Evolutionary conservation across 805 yeast species (phyloP), one percentile per base, ranked within the genome.

Genomic region (Myxozyma udenii): DNA sequence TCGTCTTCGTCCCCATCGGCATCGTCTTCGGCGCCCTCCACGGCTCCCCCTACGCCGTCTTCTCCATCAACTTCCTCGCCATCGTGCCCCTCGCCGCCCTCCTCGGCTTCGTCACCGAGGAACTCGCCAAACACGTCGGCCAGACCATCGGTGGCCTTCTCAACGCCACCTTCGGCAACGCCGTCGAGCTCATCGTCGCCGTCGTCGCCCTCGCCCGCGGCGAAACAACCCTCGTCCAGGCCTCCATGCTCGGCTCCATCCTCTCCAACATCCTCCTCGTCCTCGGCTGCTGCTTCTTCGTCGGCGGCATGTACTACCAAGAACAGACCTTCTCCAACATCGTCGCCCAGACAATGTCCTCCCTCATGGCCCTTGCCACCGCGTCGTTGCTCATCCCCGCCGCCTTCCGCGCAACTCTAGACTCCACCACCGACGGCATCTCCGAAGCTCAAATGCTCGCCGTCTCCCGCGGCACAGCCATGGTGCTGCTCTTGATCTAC

Each of bases 91-190:
- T 93, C 63, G 98, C 98, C 4, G 84, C 95, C 1, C 75, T 91
- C 21, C 74, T 93, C 51, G 95, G 96, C 0, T 88, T 76, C 71
- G 95, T 96, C 37, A 93, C 98, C 3, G 98, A 93, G 68, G 95
- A 89, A 64, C 75, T 93, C 50, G 81, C 96, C 39, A 86, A 80
- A 52, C 83, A 85, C 58, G 88, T 88, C 30, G 97, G 98, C 54
- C 86, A 88, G 64, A 90, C 97, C 7, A 60, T 91, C 22, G 98
- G 98, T 12, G 98, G 98, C 0, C 75, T 93, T 58, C 75, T 93
- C 64, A 93, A 93, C 71, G 98, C 98, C 2, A 90, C 98, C 7
- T 87, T 93, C 67, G 98, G 98, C 53, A 93, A 93, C 68, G 98
- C 98, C 1, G 96, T 93, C 21, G 98, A 93, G 72, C 80, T 93